These are phyloP conservation scores for Phylloporus rhodoxanthus DNA, from an alignment of 768 basidiomycete genomes.

Conservation along the genomic window DNA sequence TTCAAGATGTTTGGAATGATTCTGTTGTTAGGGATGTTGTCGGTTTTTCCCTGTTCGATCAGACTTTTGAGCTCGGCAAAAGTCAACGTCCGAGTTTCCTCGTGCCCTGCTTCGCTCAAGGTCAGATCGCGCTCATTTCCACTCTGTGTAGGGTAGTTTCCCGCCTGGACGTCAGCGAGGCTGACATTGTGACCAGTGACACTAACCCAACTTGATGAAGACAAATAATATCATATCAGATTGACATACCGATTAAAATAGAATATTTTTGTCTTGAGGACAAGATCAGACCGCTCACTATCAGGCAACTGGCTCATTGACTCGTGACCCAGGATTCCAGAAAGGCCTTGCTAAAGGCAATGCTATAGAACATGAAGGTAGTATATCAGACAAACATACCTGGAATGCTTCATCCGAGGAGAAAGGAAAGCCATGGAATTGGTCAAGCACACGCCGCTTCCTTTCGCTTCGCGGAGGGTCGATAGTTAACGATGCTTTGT, in stretches of 20 bases:
- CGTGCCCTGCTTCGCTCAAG: constrained; percentile 5
- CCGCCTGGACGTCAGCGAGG: constrained; percentile 24
- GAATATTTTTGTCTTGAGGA: constrained; percentile 55
- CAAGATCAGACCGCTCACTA: constrained; percentile 40
- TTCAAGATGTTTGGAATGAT: constrained; percentile 60
- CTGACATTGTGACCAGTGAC: constrained; percentile 25
- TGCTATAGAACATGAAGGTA: neutral
- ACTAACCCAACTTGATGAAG: constrained; percentile 29
- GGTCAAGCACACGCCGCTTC: constrained; percentile 18
- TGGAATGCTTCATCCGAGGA: constrained; percentile 52
- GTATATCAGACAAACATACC: constrained; percentile 33
- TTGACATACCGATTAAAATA: constrained; percentile 60
- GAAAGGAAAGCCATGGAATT: constrained; percentile 47
- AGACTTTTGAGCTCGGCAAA: constrained; percentile 65
- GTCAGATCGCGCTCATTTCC: constrained; percentile 17
- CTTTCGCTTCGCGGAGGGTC: constrained; percentile 11
- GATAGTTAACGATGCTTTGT: constrained; percentile 3
- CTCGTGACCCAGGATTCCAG: constrained; percentile 45
- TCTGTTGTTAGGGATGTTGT: constrained; percentile 76
- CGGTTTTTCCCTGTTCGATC: constrained; percentile 65
- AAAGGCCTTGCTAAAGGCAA: constrained; percentile 55
- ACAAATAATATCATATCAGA: constrained; percentile 2
- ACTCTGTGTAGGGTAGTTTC: constrained; percentile 9
- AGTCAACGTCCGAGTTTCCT: constrained; percentile 45
- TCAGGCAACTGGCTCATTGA: constrained; percentile 31